phyloP scores from a whole-genome alignment of 768 basidiomycete genomes.

The Boletus rex-veris region DNA sequence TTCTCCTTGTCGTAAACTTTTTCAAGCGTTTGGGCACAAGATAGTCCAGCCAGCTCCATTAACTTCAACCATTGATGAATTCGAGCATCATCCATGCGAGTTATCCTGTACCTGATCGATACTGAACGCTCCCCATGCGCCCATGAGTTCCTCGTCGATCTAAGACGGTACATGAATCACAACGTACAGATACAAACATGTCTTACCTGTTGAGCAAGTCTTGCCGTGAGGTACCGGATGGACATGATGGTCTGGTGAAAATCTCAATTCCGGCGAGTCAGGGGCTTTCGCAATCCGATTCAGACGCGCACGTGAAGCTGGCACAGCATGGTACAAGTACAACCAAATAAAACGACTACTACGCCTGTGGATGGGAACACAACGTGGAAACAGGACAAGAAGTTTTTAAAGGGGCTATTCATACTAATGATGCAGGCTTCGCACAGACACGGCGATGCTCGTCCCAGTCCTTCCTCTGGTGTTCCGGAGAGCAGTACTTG shows the following conservation, averaged over 20 bases:
- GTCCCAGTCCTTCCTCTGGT: slow-evolving; percentile 75
- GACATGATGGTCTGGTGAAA: slow-evolving; percentile 37
- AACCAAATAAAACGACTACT: neutral
- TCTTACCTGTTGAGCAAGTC: slow-evolving; percentile 69
- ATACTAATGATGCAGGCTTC: slow-evolving; percentile 28
- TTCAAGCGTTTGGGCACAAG: slow-evolving; percentile 86
- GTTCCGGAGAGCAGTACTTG: slow-evolving; percentile 72
- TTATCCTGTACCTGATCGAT: slow-evolving; percentile 70
- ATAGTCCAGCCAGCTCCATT: slow-evolving; percentile 94
- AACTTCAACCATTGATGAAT: slow-evolving; percentile 45
- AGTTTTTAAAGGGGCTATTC: neutral
- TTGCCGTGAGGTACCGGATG: slow-evolving; percentile 65
- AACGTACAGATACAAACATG: neutral
- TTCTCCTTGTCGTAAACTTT: slow-evolving; percentile 67
- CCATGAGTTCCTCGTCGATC: slow-evolving; percentile 97
- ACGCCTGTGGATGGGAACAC: neutral
- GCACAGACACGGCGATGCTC: slow-evolving; percentile 71
- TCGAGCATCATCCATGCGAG: neutral
- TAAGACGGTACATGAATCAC: slow-evolving; percentile 26
- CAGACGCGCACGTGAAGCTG: neutral
- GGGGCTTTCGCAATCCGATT: neutral
- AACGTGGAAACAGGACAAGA: neutral
- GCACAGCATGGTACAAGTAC: slow-evolving; percentile 8
- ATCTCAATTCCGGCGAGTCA: neutral
- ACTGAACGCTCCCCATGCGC: slow-evolving; percentile 82